Conservation (phyloP, 2,329 filamentous ascomycete species). For the Neurospora crassa region DNA sequence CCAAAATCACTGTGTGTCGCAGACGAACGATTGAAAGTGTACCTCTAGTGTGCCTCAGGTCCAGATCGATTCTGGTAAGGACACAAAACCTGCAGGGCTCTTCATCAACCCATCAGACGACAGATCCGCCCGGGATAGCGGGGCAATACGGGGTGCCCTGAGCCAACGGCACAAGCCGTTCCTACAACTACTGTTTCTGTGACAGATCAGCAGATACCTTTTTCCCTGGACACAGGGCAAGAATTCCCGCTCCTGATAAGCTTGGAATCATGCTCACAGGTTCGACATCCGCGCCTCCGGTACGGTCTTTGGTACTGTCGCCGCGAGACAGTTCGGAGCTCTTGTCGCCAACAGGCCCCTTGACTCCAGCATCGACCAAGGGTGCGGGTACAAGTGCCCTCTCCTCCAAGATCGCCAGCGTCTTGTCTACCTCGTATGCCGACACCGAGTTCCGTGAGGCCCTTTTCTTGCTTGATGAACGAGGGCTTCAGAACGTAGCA, state of each 20-base stretch:
- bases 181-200: background rate
- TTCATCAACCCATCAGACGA: background rate
- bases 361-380: conserved; percentile 22
- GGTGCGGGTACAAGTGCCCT: conserved; percentile 50
- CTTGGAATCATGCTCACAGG: background rate
- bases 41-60: background rate
- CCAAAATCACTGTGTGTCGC: background rate
- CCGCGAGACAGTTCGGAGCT: conserved; percentile 13
- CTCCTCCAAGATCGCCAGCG: conserved; percentile 70
- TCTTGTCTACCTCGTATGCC: conserved; percentile 85
- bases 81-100: background rate
- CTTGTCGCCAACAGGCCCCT: conserved; percentile 23
- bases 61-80: background rate
- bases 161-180: background rate
- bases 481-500: conserved; percentile 61
- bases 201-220: background rate
- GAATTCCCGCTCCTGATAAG: background rate
- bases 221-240: background rate
- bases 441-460: conserved; percentile 87
- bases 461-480: conserved; percentile 65
- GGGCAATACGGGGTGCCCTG: background rate
- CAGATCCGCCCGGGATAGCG: background rate
- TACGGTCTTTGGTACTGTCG: conserved; percentile 8
- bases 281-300: background rate
- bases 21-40: background rate